Evolutionary conservation across 2,329 filamentous ascomycete species (phyloP), one percentile per base, ranked within the genome.

Genomic region (Aspergillus carbonarius): DNA sequence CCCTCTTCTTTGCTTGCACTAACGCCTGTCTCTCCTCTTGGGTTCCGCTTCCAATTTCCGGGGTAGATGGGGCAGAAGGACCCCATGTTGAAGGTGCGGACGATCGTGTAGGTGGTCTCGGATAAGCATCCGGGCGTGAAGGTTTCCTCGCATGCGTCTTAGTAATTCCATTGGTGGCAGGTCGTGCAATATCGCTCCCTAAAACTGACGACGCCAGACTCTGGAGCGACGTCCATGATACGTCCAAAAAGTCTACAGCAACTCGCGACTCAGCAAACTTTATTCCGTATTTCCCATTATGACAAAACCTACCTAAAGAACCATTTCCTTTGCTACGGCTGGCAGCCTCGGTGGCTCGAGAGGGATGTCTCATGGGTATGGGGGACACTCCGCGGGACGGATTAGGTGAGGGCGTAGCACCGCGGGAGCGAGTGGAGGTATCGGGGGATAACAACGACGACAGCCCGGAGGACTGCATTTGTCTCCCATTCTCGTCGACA

Each of bases 171-270:
- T 68, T 68, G 18, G 70, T 57, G 34, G 68, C 59, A 5, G 67
- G 59, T 25, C 66, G 63, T 37, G 70, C 66, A 30, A 64, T 66
- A 59, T 79, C 76, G 50, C 70, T 76, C n/a, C 78, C 78, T 40
- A 81, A 56, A 27, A 81, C 70, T n/a, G 76, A 77, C 3, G 79
- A 81, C n/a, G 79, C 79, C 44, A 81, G 63, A 37, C 72, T 78
- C 64, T 80, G 78, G 48, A 81, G 66, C 15, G 79, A 81, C n/a
- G 78, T 77, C 79, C 79, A 82, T 4, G 77, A 75, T 25, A 76
- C 74, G 57, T 79, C 78, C 63, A 79, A 70, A 54, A 80, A 72
- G 63, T 75, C 72, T 48, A 72, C 60, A 20, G 71, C 66, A 47
- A 66, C 62, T 40, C 64, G 64, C 35, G 68, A 66, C 9, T 70